Evolutionary conservation across 2,329 filamentous ascomycete genomes (phyloP), one percentile per base, ranked within the genome.

Genomic region (Zymoseptoria ardabiliae): DNA sequence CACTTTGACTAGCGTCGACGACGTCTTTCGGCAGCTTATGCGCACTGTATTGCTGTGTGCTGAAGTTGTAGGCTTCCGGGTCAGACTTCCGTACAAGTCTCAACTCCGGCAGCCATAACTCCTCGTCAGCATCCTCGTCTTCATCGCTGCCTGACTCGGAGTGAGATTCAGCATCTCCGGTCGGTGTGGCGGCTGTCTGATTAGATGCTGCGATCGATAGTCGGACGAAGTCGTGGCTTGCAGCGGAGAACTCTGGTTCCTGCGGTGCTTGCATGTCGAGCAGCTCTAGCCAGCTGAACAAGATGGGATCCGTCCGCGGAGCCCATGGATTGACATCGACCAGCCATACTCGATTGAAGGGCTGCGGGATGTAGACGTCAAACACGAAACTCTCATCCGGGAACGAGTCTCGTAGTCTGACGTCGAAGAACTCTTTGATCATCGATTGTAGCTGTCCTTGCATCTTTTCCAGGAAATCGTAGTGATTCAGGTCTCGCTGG

Each of bases 271-370:
- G 80, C 77, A 90, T 82, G 0, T 83, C 85, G 60, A 97, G 78
- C 49, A 99, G 80, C 76, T 97, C 93, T 62, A 88, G 73, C 94
- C 94, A 99, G 50, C 86, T 87, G 72, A 96, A 99, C 0, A 97
- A 79, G 51, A 97, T 75, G 4, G 90, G 88, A 76, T 99, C 94
- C 0, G 94, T 99, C 61, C 90, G 81, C 50, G 85, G 83, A 0
- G 93, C 93, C 90, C 93, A 99, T 0, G 94, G 91, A 70, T 97
- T 97, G 70, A 99, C 89, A 71, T 99, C 94, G 54, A 99, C 87
- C 10, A 99, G 79, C 77, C 91, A 89, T 2, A 95, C 89, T 53
- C 84, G 82, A 54, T 90, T 85, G 58, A 95, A 82, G 1, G 88
- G 74, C 69, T 82, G 78, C 68, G 93, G 92, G 1, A 99, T 82